phyloP scores from a whole-genome alignment of 306 rosid species.

The Macrotyloma uniflorum region DNA sequence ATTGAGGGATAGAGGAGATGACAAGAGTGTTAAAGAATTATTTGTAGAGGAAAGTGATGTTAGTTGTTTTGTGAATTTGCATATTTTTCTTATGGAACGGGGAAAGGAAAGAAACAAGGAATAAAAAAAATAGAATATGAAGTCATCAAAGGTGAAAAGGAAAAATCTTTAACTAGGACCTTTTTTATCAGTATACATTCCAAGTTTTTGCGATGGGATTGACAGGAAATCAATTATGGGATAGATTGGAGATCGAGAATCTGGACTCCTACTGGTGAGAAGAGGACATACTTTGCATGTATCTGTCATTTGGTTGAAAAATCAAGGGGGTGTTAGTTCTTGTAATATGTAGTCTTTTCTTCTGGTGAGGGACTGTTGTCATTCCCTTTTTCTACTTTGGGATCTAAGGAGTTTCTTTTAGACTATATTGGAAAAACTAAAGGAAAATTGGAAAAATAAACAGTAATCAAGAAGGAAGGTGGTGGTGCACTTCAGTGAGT shows the following conservation, averaged over 20 bases:
- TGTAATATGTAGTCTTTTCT: slow-evolving; percentile 34
- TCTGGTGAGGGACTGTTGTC: slow-evolving; percentile 48
- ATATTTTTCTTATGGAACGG: slow-evolving; percentile 15
- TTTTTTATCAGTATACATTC: slow-evolving; percentile 13
- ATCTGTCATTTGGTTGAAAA: slow-evolving; percentile 26
- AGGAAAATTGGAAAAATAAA: not conserved
- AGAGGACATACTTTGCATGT: slow-evolving; percentile 33
- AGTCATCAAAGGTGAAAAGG: slow-evolving; percentile 18
- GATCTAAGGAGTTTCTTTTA: slow-evolving; percentile 20
- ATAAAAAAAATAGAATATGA: not conserved
- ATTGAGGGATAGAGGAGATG: slow-evolving; percentile 12
- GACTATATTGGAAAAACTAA: not conserved
- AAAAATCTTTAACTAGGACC: slow-evolving; percentile 21
- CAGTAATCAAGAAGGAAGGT: not conserved
- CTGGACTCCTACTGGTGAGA: slow-evolving; percentile 40
- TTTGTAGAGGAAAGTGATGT: slow-evolving; percentile 1
- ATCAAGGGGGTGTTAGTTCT: slow-evolving; percentile 41
- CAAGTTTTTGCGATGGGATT: slow-evolving; percentile 23
- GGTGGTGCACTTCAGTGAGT: not conserved
- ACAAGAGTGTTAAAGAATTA: not conserved
- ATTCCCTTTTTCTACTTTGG: slow-evolving; percentile 23
- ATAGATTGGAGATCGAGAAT: slow-evolving; percentile 35
- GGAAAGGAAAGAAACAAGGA: not conserved
- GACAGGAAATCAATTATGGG: slow-evolving; percentile 24
- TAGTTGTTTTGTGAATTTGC: slow-evolving; percentile 20